phyloP scores from a whole-genome alignment of 2,329 filamentous ascomycete species.

The Pseudogymnoascus pannorum region DNA sequence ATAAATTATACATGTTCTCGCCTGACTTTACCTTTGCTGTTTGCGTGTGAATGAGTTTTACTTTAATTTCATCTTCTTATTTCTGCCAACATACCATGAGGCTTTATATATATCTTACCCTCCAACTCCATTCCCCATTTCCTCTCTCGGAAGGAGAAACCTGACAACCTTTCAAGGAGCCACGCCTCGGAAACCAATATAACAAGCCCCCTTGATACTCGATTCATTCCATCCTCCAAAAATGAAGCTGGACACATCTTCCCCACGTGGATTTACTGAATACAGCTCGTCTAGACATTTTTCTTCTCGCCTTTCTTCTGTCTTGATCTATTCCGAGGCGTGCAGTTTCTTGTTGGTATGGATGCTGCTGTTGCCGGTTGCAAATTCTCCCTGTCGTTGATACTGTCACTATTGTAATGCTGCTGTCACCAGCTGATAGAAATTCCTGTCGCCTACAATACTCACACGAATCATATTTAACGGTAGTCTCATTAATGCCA shows the following conservation, averaged over 20 bases:
- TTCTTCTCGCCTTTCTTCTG: not conserved
- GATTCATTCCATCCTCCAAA: not conserved
- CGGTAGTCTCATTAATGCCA: too few relatives aligned
- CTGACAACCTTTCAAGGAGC: too few relatives aligned
- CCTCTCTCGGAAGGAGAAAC: not conserved
- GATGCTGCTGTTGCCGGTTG: too few relatives aligned
- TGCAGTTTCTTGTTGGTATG: not conserved
- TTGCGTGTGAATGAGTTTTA: not conserved
- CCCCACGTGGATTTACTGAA: not conserved
- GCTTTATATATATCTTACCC: not conserved
- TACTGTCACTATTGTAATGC: not conserved
- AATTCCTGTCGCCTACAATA: too few relatives aligned
- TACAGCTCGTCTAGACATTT: not conserved
- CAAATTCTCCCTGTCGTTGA: too few relatives aligned
- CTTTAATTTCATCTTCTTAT: too few relatives aligned
- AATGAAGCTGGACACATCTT: not conserved
- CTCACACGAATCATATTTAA: too few relatives aligned
- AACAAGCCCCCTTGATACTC: not conserved
- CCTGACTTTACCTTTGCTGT: not conserved
- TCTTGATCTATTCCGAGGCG: too few relatives aligned
- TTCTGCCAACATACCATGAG: not conserved
- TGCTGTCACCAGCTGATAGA: not conserved
- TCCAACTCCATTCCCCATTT: not conserved
- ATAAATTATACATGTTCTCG: slow-evolving; percentile 8
- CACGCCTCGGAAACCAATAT: not conserved